Evolutionary conservation across 169 alveolate genomes (phyloP), one percentile per base, ranked within the genome.

Genomic region (Cryptosporidium canis): DNA sequence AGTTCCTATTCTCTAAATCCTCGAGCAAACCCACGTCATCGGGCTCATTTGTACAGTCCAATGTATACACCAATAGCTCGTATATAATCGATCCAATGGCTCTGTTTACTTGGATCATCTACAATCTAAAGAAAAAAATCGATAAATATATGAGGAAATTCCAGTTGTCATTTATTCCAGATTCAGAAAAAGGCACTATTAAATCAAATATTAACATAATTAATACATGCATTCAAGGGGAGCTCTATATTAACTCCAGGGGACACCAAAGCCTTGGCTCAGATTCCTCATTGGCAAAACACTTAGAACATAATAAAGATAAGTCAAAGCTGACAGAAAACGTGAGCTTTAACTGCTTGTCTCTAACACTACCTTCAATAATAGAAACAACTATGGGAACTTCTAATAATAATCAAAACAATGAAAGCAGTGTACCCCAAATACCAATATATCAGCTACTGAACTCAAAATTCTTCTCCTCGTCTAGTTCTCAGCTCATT

Each of bases 31-130:
- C 68, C 14, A 7, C 45, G 5, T 29, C 45, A 29, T 61, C 68
- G 14, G 31, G 31, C n/a, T 61, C 68, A 29, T 29, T 33, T 31
- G 31, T 61, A 27, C 45, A 14, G 12, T 33, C 41, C 24, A 61
- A 48, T 35, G 9, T 33, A 3, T 4, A 11, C 18, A 24, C 44
- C 12, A 27, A 43, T n/a, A 37, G 41, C 24, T 29, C 56, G 24
- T 5, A n/a, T 14, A 18, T 71, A 1, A 61, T 77, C 18, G 87
- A 77, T 45, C 87, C 87, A 21, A 77, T 77, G 87, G 77, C 87
- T 35, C 87, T 77, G 12, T 58, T 77, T 41, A 41, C 87, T 21
- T 77, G 87, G 87, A 77, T 77, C 2, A 77, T 58, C 31, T 44
- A 44, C 27, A 18, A 77, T 0, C 29, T 77, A 33, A 77, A 77